phyloP scores from a whole-genome alignment of 2,329 filamentous ascomycete genomes.

The Neocatenulostroma microsporum region DNA sequence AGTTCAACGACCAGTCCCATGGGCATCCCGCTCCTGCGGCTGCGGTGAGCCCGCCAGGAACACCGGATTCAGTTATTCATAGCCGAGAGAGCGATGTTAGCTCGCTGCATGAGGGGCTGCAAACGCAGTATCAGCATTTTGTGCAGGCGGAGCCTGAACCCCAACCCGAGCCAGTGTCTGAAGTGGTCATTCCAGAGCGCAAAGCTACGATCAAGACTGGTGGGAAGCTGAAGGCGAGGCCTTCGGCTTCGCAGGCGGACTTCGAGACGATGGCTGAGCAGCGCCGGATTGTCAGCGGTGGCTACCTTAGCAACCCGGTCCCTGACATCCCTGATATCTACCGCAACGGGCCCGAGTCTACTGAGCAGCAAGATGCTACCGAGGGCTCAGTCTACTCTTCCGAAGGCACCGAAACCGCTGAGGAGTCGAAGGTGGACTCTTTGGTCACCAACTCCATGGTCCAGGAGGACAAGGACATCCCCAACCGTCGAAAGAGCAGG shows the following conservation, averaged over 20 bases:
- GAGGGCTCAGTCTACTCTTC: slow-evolving; percentile 14
- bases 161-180: slow-evolving; percentile 6
- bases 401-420: slow-evolving; percentile 18
- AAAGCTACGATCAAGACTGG: slow-evolving; percentile 81
- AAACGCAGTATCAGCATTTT: not conserved
- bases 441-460: too few relatives aligned
- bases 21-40: slow-evolving; percentile 14
- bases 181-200: slow-evolving; percentile 59
- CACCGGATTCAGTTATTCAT: slow-evolving; percentile 84
- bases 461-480: slow-evolving; percentile 12
- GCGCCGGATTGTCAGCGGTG: slow-evolving; percentile 74
- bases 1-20: slow-evolving; percentile 1
- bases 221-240: slow-evolving; percentile 78
- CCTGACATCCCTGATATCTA: slow-evolving; percentile 26
- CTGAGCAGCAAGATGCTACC: slow-evolving; percentile 1
- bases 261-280: slow-evolving; percentile 76
- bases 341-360: slow-evolving; percentile 14
- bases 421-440: slow-evolving; percentile 24
- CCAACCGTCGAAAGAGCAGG: slow-evolving; percentile 13
- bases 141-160: slow-evolving; percentile 10
- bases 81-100: slow-evolving; percentile 36
- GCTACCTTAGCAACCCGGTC: slow-evolving; percentile 56
- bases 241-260: slow-evolving; percentile 81
- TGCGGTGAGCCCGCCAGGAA: slow-evolving; percentile 43
- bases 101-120: slow-evolving; percentile 13